These are phyloP conservation scores for Cryphonectria nitschkei DNA, from an alignment of 2,329 filamentous ascomycete genomes.

Conservation along the genomic window DNA sequence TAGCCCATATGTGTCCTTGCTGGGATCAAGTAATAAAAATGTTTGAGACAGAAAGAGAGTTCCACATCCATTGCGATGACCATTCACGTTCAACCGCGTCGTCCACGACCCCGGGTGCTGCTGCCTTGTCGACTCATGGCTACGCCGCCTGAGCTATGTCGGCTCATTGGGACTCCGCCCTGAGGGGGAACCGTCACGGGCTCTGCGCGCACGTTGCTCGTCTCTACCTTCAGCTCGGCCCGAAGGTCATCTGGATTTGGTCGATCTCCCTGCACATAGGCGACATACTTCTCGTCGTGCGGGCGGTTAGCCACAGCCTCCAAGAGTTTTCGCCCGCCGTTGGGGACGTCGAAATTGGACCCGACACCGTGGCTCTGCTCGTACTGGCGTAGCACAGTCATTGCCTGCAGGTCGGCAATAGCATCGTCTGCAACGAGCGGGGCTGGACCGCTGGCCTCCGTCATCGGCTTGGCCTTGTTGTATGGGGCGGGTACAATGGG, in stretches of 20 bases:
- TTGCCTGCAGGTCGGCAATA: slow-evolving; percentile 58
- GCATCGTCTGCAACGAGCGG: slow-evolving; percentile 56
- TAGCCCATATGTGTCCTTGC: background rate
- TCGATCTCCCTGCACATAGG: slow-evolving; percentile 51
- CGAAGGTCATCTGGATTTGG: slow-evolving; percentile 53
- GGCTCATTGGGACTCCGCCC: slow-evolving; percentile 55
- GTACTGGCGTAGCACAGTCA: slow-evolving; percentile 62
- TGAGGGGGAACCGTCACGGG: slow-evolving; percentile 42
- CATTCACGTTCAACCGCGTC: slow-evolving; percentile 29
- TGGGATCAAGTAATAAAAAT: background rate
- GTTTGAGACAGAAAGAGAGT: background rate
- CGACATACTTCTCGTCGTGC: slow-evolving; percentile 51
- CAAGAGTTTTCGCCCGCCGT: slow-evolving; percentile 59
- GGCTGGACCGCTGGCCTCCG: slow-evolving; percentile 60
- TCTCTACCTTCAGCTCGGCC: slow-evolving; percentile 53
- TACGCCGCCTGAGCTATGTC: slow-evolving; percentile 59
- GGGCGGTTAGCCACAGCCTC: slow-evolving; percentile 57
- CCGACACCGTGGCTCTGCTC: slow-evolving; percentile 57
- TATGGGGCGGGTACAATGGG: slow-evolving; percentile 61
- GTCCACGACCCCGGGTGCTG: slow-evolving; percentile 53
- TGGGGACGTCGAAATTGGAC: slow-evolving; percentile 58
- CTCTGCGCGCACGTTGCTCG: slow-evolving; percentile 45
- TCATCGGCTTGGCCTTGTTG: slow-evolving; percentile 59
- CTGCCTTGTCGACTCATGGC: slow-evolving; percentile 61
- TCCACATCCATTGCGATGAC: background rate